Conservation (phyloP, 129 eudicot genomes). For the Flaveria ramosissima region DNA sequence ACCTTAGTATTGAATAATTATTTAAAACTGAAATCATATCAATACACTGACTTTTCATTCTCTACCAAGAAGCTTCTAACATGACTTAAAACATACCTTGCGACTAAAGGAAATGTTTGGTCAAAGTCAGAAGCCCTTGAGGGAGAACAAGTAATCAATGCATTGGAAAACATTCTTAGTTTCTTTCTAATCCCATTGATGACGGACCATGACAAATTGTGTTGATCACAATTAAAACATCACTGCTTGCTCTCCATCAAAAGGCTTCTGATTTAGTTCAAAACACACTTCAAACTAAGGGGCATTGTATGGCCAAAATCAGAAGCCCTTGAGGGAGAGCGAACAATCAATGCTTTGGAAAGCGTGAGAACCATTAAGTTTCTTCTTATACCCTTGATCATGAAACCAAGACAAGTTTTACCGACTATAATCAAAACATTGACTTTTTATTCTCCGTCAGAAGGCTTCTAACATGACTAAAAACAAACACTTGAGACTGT, state of each 20-base stretch:
- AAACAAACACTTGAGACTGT: constrained; percentile 5
- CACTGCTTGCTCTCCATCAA: constrained; percentile 27
- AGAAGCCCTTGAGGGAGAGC: constrained; percentile 50
- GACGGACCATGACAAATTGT: constrained; percentile 2
- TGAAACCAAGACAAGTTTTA: constrained; percentile 14
- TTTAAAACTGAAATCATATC: neutral
- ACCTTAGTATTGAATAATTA: neutral
- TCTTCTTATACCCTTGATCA: constrained; percentile 22
- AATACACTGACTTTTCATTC: constrained; percentile 9
- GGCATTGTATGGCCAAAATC: neutral
- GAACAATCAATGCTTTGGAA: constrained; percentile 31
- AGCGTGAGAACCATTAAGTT: neutral
- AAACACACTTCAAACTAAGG: neutral
- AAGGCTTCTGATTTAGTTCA: constrained; percentile 10
- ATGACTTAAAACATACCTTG: constrained; percentile 22
- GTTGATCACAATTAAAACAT: constrained; percentile 15
- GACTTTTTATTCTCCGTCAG: constrained; percentile 23
- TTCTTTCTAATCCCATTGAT: constrained; percentile 20
- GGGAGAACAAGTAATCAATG: constrained; percentile 43
- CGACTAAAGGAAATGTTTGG: neutral
- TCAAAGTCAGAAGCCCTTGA: constrained; percentile 38
- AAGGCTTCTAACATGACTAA: constrained; percentile 19
- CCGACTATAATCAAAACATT: constrained; percentile 12
- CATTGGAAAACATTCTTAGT: constrained; percentile 31
- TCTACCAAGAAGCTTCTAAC: constrained; percentile 32